phyloP scores from a whole-genome alignment of 192 early-diverging fungal species.

The Mortierella antarctica region DNA sequence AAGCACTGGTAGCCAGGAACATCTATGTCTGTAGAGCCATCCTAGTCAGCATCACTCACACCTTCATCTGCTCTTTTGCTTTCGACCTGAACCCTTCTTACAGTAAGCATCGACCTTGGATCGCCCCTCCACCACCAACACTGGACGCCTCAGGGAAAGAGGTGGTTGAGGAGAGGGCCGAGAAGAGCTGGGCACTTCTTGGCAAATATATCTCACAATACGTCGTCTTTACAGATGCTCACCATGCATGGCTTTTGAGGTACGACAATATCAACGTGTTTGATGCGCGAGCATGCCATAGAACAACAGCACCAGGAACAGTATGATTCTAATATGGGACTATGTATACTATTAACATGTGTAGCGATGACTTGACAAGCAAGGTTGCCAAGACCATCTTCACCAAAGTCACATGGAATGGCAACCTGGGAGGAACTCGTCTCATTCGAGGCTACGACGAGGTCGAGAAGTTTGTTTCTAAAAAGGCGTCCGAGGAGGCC shows the following conservation, averaged over 20 bases:
- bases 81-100: background rate
- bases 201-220: conserved; percentile 84
- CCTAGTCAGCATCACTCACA: background rate
- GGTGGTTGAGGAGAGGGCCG: conserved; percentile 36
- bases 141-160: conserved; percentile 35
- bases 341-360: background rate
- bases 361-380: conserved; percentile 68
- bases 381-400: conserved; percentile 74
- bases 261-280: conserved; percentile 5
- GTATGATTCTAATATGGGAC: background rate
- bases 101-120: conserved; percentile 73
- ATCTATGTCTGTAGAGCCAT: background rate
- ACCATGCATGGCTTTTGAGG: conserved; percentile 70
- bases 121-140: conserved; percentile 31
- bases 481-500: conserved; percentile 50
- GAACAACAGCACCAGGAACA: background rate
- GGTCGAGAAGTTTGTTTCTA: conserved; percentile 65
- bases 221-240: conserved; percentile 73
- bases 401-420: conserved; percentile 64
- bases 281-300: background rate
- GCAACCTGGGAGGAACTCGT: conserved; percentile 74
- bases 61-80: background rate
- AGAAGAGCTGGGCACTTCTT: conserved; percentile 80
- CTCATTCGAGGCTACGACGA: conserved; percentile 81
- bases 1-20: background rate